Conservation (phyloP, 2,329 filamentous ascomycete species). For the Escovopsis sp. region DNA sequence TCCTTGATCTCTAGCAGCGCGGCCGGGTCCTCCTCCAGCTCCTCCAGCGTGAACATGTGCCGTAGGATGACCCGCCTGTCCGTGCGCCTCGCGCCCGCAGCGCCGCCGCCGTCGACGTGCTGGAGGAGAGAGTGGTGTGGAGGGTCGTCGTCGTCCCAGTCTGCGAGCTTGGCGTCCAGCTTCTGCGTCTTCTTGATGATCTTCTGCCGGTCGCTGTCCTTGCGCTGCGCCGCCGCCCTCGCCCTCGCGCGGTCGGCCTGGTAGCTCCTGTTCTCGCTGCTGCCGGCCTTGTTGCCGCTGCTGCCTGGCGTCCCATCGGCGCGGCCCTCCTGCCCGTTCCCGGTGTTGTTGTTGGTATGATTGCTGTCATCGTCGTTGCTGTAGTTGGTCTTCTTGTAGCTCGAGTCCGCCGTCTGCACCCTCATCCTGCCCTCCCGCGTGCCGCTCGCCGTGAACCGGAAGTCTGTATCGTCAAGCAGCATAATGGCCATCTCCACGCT, state of each 20-base stretch:
- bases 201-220: slow-evolving; percentile 63
- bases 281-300: no score
- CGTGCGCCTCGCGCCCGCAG: slow-evolving; percentile 32
- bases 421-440: slow-evolving; percentile 50
- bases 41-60: slow-evolving; percentile 80
- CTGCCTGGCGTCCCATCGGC: no score
- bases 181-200: slow-evolving; percentile 86
- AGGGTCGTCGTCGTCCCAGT: slow-evolving; percentile 93
- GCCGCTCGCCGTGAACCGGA: slow-evolving; percentile 45
- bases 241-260: slow-evolving; percentile 5
- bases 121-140: no score
- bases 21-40: slow-evolving; percentile 71
- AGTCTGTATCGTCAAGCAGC: slow-evolving; percentile 68
- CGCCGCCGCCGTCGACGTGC: slow-evolving; percentile 21
- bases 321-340: slow-evolving; percentile 15
- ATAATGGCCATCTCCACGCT: slow-evolving; percentile 77
- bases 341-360: slow-evolving; percentile 3
- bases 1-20: slow-evolving; percentile 84
- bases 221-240: slow-evolving; percentile 27
- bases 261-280: no score
- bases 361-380: slow-evolving; percentile 21
- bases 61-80: slow-evolving; percentile 78
- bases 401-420: slow-evolving; percentile 73
- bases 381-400: slow-evolving; percentile 80
- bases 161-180: slow-evolving; percentile 76